A percentile compares a stretch with the other conserved stretches of the same genome.
phyloP scores from a whole-genome alignment of 805 yeast genomes.

The Naumovozyma dairenensis region DNA sequence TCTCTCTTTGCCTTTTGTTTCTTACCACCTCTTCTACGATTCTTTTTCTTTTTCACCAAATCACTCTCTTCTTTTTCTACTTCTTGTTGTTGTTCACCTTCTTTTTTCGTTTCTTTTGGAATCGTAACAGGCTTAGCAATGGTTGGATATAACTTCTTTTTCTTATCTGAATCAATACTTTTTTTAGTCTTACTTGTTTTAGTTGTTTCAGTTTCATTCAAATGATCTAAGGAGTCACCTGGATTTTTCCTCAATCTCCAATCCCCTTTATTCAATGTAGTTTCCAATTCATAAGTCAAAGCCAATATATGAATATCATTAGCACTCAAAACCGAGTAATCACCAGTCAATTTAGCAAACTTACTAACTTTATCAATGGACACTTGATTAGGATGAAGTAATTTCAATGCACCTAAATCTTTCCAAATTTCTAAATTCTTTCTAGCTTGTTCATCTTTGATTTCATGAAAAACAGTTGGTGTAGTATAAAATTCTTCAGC shows the following conservation, averaged over 20 bases:
- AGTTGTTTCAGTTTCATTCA: slow-evolving; percentile 9
- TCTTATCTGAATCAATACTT: background rate
- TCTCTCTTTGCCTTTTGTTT: slow-evolving; percentile 52
- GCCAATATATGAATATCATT: slow-evolving; percentile 93
- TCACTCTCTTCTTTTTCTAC: background rate
- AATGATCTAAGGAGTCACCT: slow-evolving; percentile 39
- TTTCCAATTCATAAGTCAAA: slow-evolving; percentile 77
- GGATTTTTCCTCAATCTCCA: slow-evolving; percentile 65
- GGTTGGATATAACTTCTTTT: background rate
- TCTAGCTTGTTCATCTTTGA: slow-evolving; percentile 78
- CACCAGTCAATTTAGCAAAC: slow-evolving; percentile 87
- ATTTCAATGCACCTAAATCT: slow-evolving; percentile 40
- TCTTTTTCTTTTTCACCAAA: slow-evolving; percentile 27
- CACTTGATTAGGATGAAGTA: slow-evolving; percentile 68
- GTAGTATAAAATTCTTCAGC: slow-evolving; percentile 77
- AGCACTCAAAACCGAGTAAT: slow-evolving; percentile 72
- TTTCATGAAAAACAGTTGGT: slow-evolving; percentile 82
- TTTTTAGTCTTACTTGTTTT: slow-evolving; percentile 1
- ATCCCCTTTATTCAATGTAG: slow-evolving; percentile 57
- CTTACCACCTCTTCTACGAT: slow-evolving; percentile 55
- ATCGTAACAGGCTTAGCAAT: background rate
- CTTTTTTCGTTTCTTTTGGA: background rate
- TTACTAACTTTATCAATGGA: slow-evolving; percentile 55
- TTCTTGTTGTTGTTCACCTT: slow-evolving; percentile 30
- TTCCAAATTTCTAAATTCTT: slow-evolving; percentile 75